These are phyloP conservation scores for Fusarium multiceps DNA, from an alignment of 2,329 filamentous ascomycete species.

Conservation along the genomic window DNA sequence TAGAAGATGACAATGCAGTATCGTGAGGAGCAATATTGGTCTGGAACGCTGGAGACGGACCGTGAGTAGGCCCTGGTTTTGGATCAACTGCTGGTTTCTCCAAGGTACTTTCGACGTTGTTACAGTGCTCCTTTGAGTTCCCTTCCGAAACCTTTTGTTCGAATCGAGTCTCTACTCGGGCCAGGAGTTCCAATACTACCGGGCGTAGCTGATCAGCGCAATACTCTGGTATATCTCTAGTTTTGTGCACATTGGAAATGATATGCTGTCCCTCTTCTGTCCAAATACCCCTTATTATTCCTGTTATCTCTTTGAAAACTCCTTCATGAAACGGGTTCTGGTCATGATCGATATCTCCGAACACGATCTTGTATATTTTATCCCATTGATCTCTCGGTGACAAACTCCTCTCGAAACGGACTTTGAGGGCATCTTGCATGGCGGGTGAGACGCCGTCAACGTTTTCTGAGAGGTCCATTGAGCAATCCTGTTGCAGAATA, in stretches of 20 bases:
- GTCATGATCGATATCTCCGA: not conserved
- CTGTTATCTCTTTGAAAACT: slow-evolving; percentile 1
- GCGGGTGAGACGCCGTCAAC: not conserved
- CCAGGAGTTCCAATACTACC: not conserved
- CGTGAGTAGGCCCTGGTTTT: not conserved
- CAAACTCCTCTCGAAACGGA: not conserved
- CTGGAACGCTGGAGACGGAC: not conserved
- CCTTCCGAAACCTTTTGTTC: not conserved
- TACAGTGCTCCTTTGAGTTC: not conserved
- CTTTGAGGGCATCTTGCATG: not conserved
- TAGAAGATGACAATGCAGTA: not conserved
- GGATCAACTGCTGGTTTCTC: not conserved
- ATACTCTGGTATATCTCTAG: not conserved
- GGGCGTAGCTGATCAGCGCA: not conserved
- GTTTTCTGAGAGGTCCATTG: not conserved
- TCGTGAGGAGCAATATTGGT: not conserved
- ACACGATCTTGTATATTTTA: not conserved
- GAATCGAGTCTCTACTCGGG: not conserved
- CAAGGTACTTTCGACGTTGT: not conserved
- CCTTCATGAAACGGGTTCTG: not conserved
- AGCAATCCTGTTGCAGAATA: not conserved
- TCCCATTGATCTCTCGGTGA: not conserved
- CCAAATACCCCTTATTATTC: slow-evolving; percentile 2
- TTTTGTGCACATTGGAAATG: not conserved
- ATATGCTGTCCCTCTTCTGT: not conserved